phyloP scores from a whole-genome alignment of 2,329 filamentous ascomycete species.

The Rutstroemia sp. region DNA sequence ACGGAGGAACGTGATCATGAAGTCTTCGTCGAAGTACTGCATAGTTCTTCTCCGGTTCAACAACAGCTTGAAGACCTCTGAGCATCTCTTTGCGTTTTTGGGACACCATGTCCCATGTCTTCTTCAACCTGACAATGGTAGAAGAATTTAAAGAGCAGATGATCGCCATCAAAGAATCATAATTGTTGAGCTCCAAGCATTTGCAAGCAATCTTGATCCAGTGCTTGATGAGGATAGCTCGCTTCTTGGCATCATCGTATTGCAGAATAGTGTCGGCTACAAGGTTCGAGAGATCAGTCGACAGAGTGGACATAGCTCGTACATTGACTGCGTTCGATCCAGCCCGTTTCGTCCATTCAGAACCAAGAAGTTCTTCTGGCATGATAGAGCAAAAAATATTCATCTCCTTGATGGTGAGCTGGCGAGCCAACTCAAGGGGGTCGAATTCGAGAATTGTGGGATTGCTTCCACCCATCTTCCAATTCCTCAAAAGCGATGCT shows the following conservation, averaged over 20 bases:
- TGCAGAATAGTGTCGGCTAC: conserved; percentile 90
- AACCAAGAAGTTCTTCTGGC: conserved; percentile 83
- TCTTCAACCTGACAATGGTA: conserved; percentile 78
- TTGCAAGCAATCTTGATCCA: conserved; percentile 94
- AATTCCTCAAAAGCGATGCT: conserved; percentile 60
- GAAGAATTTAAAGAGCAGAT: conserved; percentile 91
- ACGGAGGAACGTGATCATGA: conserved; percentile 81
- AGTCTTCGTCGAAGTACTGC: conserved; percentile 76
- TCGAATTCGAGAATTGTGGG: conserved; percentile 87
- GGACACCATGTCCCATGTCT: conserved; percentile 87
- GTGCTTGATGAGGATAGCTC: conserved; percentile 85
- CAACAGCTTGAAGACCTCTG: conserved; percentile 71
- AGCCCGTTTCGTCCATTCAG: conserved; percentile 88
- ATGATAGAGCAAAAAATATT: conserved; percentile 85
- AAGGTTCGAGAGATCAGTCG: conserved; percentile 85
- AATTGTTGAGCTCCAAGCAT: conserved; percentile 87
- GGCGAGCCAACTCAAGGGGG: conserved; percentile 80
- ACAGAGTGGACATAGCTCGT: conserved; percentile 85
- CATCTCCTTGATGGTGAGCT: conserved; percentile 89
- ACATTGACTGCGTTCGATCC: conserved; percentile 79
- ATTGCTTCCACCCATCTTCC: conserved; percentile 62
- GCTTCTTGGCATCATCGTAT: conserved; percentile 84
- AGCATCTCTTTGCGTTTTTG: conserved; percentile 75
- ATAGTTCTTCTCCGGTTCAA: conserved; percentile 88
- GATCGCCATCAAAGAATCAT: conserved; percentile 94